Evolutionary conservation across 179 eudicot species (phyloP), one percentile per base, ranked within the genome.

Genomic region (Kewa caespitosa): DNA sequence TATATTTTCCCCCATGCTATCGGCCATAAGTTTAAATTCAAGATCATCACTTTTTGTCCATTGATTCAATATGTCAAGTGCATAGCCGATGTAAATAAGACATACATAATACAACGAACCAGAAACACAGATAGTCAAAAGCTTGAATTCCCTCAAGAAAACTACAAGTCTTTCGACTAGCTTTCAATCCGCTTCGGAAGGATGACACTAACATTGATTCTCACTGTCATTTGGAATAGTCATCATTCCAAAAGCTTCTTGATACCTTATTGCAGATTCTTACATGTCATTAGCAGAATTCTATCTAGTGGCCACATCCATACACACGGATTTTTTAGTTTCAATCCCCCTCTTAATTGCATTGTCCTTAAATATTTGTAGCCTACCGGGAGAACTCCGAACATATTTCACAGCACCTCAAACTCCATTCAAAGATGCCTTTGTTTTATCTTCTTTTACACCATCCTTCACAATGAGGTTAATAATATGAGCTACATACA

Each of bases 391-490:
- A 67, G 52, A 67, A 28, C 41, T 67, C 15, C 52, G 28, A 38
- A 67, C 30, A 23, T 67, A 38, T 65, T 65, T 65, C 20, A 65
- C 46, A 33, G n/a, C 31, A 33, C 20, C 1, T 65, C 69, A 14
- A 65, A 65, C 46, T 25, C 46, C 38, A 20, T 65, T 31, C 36
- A 65, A 8, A 37, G 69, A 23, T 18, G 20, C 6, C 3, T 9
- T 23, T 13, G 14, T 10, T 46, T 46, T 4, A 27, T 62, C 7
- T n/a, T 27, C 6, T 65, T 65, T 65, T 46, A 37, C 20, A 8
- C 69, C 69, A 65, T 65, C 69, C 69, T 46, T 36, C 22, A 65
- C 46, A 22, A 65, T 65, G n/a, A 65, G 46, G 46, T 65, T 65
- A 14, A 65, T 18, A 38, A 65, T 37, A 18, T 65, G 69, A 20